phyloP scores from a whole-genome alignment of 768 basidiomycete species.

The Boletus vinaceobasis region DNA sequence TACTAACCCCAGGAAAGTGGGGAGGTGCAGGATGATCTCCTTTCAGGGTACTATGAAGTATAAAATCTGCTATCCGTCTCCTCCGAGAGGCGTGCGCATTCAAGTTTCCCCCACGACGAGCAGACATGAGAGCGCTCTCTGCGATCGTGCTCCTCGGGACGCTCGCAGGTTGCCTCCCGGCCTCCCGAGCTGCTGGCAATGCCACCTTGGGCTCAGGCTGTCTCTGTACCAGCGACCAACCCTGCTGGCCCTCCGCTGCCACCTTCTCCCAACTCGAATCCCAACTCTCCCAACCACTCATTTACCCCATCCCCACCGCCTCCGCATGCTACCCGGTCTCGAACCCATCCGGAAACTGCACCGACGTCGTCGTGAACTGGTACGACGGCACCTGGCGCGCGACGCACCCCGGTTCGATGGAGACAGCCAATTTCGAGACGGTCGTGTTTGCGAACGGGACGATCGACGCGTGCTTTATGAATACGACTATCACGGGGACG shows the following conservation, averaged over 20 bases:
- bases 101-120: too few species aligned
- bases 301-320: conserved; percentile 36
- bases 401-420: conserved; percentile 39
- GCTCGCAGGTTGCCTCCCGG: background rate
- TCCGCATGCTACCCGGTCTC: conserved; percentile 29
- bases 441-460: conserved; percentile 41
- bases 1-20: background rate
- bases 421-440: conserved; percentile 33
- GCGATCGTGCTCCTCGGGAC: background rate
- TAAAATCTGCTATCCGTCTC: background rate
- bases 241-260: conserved; percentile 41
- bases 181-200: background rate
- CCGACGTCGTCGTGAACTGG: conserved; percentile 26
- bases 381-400: conserved; percentile 39
- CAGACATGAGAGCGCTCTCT: background rate
- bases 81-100: background rate
- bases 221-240: conserved; percentile 7
- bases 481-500: conserved; percentile 24
- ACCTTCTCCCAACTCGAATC: conserved; percentile 33
- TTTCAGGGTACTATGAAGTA: background rate
- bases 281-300: conserved; percentile 42
- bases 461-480: conserved; percentile 36
- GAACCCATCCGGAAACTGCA: conserved; percentile 38
- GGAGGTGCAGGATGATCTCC: background rate
- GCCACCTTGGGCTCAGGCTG: background rate